A percentile compares a stretch with the other conserved stretches of the same genome.
Conservation (phyloP, 176 grass and related monocot species). For the Guadua angustifolia region DNA sequence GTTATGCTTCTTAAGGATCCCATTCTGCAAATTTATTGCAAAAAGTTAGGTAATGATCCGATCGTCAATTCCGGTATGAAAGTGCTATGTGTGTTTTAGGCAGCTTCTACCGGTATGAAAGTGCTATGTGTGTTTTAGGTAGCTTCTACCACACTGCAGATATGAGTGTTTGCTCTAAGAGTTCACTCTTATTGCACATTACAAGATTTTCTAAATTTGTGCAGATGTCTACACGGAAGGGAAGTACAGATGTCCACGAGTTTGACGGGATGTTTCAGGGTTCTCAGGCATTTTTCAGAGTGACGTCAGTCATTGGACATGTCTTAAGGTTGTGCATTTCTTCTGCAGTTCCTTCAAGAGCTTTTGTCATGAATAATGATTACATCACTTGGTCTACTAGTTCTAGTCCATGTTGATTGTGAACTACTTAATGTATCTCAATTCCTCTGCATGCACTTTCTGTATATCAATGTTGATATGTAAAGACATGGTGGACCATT, state of each 20-base stretch:
- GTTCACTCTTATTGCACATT: background rate
- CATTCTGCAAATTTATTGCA: too few relatives aligned
- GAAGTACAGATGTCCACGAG: constrained; percentile 90
- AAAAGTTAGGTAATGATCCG: too few relatives aligned
- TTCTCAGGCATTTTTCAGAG: constrained; percentile 63
- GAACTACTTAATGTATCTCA: background rate
- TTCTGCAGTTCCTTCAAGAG: constrained; percentile 10
- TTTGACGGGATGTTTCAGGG: constrained; percentile 83
- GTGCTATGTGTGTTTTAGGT: too few relatives aligned
- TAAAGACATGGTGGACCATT: background rate
- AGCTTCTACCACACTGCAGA: too few relatives aligned
- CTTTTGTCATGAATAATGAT: background rate
- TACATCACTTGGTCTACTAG: background rate
- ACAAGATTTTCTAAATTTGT: background rate
- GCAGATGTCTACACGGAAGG: constrained; percentile 80
- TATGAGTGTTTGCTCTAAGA: constrained; percentile 6
- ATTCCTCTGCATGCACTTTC: background rate
- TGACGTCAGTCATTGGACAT: constrained; percentile 95
- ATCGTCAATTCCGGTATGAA: too few relatives aligned
- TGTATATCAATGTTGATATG: constrained; percentile 22
- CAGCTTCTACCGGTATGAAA: too few relatives aligned
- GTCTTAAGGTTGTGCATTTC: constrained; percentile 67
- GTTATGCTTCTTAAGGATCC: too few relatives aligned
- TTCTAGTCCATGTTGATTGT: background rate
- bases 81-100: too few relatives aligned